Conservation (phyloP, 345 rosid genomes). For the Luvunga scandens region DNA sequence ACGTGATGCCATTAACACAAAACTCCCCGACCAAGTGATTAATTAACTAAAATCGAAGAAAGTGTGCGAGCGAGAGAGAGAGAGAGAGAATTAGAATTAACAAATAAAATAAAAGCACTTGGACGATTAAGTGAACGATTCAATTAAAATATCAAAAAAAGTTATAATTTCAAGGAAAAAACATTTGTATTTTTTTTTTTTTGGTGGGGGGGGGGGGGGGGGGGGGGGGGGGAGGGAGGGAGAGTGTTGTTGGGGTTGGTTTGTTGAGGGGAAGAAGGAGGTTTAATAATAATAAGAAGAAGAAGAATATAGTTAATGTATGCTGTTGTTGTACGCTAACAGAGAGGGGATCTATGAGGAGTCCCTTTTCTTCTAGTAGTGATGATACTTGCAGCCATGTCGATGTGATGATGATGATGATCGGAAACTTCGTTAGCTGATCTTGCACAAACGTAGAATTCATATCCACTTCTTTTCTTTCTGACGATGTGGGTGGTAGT, state of each 20-base stretch:
- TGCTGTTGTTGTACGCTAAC: conserved; percentile 31
- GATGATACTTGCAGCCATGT: conserved; percentile 52
- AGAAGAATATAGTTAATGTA: too few species aligned
- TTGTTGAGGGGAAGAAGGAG: too few species aligned
- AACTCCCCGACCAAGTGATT: conserved; percentile 61
- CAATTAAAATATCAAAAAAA: conserved; percentile 25
- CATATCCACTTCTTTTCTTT: conserved; percentile 75
- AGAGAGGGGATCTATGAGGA: conserved; percentile 91
- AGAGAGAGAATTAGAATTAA: not conserved
- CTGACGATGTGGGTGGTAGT: conserved; percentile 48
- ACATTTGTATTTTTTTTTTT: not conserved
- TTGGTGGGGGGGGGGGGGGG: too few species aligned
- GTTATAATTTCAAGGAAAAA: not conserved
- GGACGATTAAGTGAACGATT: conserved; percentile 15
- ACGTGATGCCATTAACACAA: conserved; percentile 89
- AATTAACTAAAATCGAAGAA: conserved; percentile 29
- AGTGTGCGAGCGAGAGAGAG: too few species aligned
- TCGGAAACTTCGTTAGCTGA: conserved; percentile 48
- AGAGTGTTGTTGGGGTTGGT: too few species aligned
- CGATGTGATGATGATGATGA: conserved; percentile 37
- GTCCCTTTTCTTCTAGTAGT: conserved; percentile 86
- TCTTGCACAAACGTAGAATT: conserved; percentile 56
- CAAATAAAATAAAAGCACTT: not conserved
- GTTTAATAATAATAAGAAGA: too few species aligned
- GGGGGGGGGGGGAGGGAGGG: too few species aligned